Percentiles rank a stretch among this genome's conserved stretches.
phyloP scores from a whole-genome alignment of 768 basidiomycete species.

The Termitomyces sp. region DNA sequence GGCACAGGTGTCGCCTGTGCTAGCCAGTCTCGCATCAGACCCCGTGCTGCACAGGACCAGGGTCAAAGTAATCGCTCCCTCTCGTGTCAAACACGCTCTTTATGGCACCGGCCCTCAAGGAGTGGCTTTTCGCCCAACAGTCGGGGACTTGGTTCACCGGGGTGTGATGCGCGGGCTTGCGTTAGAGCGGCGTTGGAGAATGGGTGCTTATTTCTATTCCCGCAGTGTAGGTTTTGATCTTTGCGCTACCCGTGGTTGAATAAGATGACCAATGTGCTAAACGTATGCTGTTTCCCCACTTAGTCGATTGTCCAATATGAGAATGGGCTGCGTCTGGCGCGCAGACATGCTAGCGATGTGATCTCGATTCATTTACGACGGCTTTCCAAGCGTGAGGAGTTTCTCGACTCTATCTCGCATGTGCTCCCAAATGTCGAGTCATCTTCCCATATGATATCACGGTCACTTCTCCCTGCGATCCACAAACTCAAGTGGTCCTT shows the following conservation, averaged over 20 bases:
- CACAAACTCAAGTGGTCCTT: constrained; percentile 71
- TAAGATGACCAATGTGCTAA: constrained; percentile 1
- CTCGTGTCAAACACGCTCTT: constrained; percentile 62
- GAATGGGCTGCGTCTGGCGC: constrained; percentile 49
- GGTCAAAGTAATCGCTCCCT: constrained; percentile 59
- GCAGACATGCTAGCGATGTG: constrained; percentile 48
- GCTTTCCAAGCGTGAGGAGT: constrained; percentile 34
- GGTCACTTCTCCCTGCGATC: constrained; percentile 60
- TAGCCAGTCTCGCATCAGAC: constrained; percentile 54
- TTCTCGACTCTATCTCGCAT: constrained; percentile 44
- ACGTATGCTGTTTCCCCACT: constrained; percentile 3
- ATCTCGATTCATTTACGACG: constrained; percentile 53
- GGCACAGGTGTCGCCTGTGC: constrained; percentile 41
- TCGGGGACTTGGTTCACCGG: constrained; percentile 65
- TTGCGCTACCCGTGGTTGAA: constrained; percentile 2
- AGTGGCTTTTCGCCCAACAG: constrained; percentile 55
- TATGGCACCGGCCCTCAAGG: constrained; percentile 59
- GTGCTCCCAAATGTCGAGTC: constrained; percentile 65
- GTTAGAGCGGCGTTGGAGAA: constrained; percentile 64
- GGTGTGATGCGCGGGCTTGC: constrained; percentile 68
- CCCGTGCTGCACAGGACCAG: constrained; percentile 63
- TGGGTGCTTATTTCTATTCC: constrained; percentile 64
- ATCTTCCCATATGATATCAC: constrained; percentile 52
- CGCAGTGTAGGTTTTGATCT: constrained; percentile 41
- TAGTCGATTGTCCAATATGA: constrained; percentile 72